These are phyloP conservation scores for Rhodotorula sp. DNA, from an alignment of 1,284 basidiomycete genomes.

Conservation along the genomic window DNA sequence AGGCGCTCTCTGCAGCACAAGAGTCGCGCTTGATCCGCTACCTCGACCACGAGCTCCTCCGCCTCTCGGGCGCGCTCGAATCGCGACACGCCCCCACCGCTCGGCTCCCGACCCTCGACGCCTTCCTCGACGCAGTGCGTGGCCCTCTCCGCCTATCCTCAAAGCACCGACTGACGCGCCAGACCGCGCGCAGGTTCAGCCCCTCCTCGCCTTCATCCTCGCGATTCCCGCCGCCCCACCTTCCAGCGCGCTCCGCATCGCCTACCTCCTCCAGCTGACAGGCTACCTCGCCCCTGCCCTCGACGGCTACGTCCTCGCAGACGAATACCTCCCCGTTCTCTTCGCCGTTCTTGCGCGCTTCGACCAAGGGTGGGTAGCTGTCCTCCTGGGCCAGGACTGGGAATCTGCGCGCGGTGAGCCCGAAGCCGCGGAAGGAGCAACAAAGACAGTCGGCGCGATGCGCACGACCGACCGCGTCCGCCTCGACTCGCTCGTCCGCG, in stretches of 20 bases:
- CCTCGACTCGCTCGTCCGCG: slow-evolving; percentile 21
- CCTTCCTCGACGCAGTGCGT: slow-evolving; percentile 27
- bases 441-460: neutral
- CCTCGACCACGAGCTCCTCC: slow-evolving; percentile 29
- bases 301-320: slow-evolving; percentile 24
- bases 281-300: slow-evolving; percentile 26
- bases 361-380: slow-evolving; percentile 22
- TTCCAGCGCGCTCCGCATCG: slow-evolving; percentile 16
- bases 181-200: slow-evolving; percentile 4
- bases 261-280: slow-evolving; percentile 28
- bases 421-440: neutral
- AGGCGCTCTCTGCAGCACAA: slow-evolving; percentile 14
- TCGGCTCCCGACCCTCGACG: slow-evolving; percentile 4
- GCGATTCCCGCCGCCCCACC: slow-evolving; percentile 27
- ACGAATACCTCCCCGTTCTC: neutral
- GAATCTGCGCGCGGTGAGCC: neutral
- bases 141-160: too few species aligned
- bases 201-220: slow-evolving; percentile 28
- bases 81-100: slow-evolving; percentile 7
- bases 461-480: slow-evolving; percentile 30
- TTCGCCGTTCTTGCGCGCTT: slow-evolving; percentile 17
- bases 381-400: slow-evolving; percentile 30
- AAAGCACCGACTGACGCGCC: neutral
- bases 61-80: slow-evolving; percentile 20
- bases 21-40: slow-evolving; percentile 27